These are phyloP conservation scores for Hymenoscyphus occultus DNA, from an alignment of 2,329 filamentous ascomycete species.

Conservation along the genomic window DNA sequence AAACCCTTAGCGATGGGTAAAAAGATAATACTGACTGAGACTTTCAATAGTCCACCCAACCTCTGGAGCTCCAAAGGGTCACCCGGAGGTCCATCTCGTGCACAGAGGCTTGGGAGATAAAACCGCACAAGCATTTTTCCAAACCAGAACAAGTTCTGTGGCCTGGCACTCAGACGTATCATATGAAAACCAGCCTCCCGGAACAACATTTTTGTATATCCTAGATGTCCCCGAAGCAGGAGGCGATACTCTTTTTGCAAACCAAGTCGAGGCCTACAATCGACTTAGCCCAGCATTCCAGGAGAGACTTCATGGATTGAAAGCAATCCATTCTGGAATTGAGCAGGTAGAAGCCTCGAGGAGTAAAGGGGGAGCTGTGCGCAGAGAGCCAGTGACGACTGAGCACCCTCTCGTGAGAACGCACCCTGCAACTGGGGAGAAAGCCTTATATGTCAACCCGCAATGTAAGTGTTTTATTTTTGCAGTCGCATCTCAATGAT, in stretches of 20 bases:
- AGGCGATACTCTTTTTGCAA: constrained; percentile 81
- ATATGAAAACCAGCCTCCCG: constrained; percentile 84
- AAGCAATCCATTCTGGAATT: constrained; percentile 75
- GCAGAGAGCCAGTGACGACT: constrained; percentile 71
- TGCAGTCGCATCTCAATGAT: neutral
- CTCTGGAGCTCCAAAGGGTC: constrained; percentile 69
- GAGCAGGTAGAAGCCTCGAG: constrained; percentile 74
- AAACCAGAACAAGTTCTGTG: constrained; percentile 71
- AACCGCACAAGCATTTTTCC: constrained; percentile 59
- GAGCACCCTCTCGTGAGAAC: constrained; percentile 78
- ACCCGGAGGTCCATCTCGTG: constrained; percentile 75
- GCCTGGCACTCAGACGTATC: constrained; percentile 89
- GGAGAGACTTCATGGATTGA: constrained; percentile 75
- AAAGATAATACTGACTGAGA: no score
- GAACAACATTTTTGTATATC: constrained; percentile 84
- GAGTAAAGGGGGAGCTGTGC: constrained; percentile 65
- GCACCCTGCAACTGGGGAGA: constrained; percentile 80
- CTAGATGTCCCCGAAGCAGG: constrained; percentile 78
- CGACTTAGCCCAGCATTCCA: constrained; percentile 76
- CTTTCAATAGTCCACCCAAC: constrained; percentile 60
- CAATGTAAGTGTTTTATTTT: constrained; percentile 58
- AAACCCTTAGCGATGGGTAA: no score
- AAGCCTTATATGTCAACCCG: constrained; percentile 78
- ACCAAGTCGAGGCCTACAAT: constrained; percentile 77
- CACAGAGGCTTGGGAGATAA: constrained; percentile 68